These are phyloP conservation scores for Alternaria consortialis DNA, from an alignment of 2,329 filamentous ascomycete genomes.

Conservation along the genomic window DNA sequence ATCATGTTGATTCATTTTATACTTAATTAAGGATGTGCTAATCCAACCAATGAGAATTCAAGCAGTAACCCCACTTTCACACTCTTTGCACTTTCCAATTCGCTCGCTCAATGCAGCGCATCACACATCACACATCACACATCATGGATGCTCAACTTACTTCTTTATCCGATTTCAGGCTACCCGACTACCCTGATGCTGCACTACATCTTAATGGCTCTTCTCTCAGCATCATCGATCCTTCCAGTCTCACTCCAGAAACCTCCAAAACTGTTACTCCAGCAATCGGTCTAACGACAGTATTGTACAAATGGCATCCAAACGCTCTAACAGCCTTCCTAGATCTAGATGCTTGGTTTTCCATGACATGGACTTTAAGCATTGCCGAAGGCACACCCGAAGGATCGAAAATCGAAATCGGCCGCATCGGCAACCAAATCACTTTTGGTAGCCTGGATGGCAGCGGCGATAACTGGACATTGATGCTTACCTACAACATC, in stretches of 20 bases:
- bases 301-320: conserved; percentile 33
- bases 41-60: conserved; percentile 10
- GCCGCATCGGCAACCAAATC: conserved; percentile 32
- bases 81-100: conserved; percentile 15
- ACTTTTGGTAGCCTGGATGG: conserved; percentile 33
- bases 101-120: conserved; percentile 4
- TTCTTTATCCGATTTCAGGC: conserved; percentile 15
- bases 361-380: conserved; percentile 29
- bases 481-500: conserved; percentile 36
- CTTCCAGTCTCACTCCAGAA: neutral
- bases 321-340: conserved; percentile 28
- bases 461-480: conserved; percentile 27
- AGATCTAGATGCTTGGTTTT: conserved; percentile 38
- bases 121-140: neutral
- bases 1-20: too few relatives aligned
- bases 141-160: conserved; percentile 10
- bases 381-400: conserved; percentile 15
- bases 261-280: conserved; percentile 9
- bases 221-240: conserved; percentile 20
- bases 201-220: conserved; percentile 14
- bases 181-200: conserved; percentile 24
- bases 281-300: conserved; percentile 28
- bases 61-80: conserved; percentile 7
- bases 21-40: neutral
- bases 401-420: conserved; percentile 30